These are phyloP conservation scores for Metrosideros polymorpha DNA, from an alignment of 441 rosid species.

Conservation along the genomic window DNA sequence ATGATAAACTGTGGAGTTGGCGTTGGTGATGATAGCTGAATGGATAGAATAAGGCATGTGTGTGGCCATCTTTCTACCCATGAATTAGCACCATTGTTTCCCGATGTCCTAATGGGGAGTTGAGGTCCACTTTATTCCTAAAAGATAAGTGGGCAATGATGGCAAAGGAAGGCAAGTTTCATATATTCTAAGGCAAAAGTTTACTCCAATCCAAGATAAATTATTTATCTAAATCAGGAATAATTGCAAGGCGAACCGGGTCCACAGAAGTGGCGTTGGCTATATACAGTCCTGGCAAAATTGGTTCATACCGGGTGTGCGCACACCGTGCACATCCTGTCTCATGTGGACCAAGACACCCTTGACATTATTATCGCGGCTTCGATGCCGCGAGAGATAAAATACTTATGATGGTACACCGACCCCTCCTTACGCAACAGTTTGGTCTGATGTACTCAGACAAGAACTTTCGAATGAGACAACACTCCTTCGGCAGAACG, in stretches of 20 bases:
- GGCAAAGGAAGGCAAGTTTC: too few species aligned
- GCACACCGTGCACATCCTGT: background rate
- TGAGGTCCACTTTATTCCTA: background rate
- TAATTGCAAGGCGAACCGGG: too few species aligned
- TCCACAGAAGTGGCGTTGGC: background rate
- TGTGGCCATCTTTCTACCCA: background rate
- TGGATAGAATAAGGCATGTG: background rate
- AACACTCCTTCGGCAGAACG: background rate
- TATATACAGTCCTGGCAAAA: background rate
- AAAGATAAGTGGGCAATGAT: background rate
- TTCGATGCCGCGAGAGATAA: background rate
- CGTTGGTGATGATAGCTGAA: background rate
- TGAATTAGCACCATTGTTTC: background rate
- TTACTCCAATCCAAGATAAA: background rate
- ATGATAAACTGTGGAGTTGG: background rate
- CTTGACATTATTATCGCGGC: background rate
- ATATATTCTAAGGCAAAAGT: background rate
- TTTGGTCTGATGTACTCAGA: background rate
- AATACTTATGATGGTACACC: background rate
- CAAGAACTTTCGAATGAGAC: background rate
- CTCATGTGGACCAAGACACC: background rate
- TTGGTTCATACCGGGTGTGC: background rate
- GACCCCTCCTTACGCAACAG: background rate
- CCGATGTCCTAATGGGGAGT: background rate
- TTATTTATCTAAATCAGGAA: background rate